These are phyloP conservation scores for Lentinula detonsa DNA, from an alignment of 768 basidiomycete species.

Conservation along the genomic window DNA sequence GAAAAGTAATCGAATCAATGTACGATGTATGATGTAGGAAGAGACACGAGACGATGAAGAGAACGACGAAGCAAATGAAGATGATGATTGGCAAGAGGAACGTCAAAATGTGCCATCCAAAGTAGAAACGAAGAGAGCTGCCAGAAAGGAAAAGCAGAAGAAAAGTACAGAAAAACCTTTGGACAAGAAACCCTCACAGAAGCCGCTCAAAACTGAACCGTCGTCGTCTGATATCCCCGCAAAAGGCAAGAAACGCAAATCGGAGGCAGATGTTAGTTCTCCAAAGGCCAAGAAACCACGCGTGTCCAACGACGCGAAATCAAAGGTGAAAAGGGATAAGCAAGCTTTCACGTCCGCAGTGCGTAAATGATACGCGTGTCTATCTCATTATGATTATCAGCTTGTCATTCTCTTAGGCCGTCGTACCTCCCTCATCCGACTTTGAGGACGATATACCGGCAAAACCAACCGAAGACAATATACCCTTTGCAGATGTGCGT, in stretches of 20 bases:
- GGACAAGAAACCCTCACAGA: neutral
- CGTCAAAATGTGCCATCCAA: neutral
- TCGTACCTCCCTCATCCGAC: conserved; percentile 31
- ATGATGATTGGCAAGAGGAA: neutral
- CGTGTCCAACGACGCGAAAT: neutral
- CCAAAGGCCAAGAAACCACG: conserved; percentile 4
- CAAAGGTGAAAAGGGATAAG: neutral
- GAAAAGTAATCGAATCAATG: neutral
- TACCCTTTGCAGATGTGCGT: conserved; percentile 1
- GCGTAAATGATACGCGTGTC: conserved; percentile 7
- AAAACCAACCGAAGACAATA: neutral
- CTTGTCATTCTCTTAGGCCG: conserved; percentile 19
- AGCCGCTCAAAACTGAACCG: neutral
- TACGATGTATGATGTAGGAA: neutral
- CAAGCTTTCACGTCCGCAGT: conserved; percentile 34
- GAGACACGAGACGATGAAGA: neutral
- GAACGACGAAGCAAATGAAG: neutral
- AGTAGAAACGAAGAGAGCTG: neutral
- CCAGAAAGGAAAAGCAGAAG: neutral
- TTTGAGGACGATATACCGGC: conserved; percentile 14
- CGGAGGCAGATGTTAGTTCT: neutral
- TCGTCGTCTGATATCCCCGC: neutral
- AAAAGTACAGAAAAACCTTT: neutral
- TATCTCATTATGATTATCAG: neutral
- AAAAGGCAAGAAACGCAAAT: conserved; percentile 4